phyloP scores from a whole-genome alignment of 1,284 basidiomycete genomes.

The Cryptococcus deneoformans region DNA sequence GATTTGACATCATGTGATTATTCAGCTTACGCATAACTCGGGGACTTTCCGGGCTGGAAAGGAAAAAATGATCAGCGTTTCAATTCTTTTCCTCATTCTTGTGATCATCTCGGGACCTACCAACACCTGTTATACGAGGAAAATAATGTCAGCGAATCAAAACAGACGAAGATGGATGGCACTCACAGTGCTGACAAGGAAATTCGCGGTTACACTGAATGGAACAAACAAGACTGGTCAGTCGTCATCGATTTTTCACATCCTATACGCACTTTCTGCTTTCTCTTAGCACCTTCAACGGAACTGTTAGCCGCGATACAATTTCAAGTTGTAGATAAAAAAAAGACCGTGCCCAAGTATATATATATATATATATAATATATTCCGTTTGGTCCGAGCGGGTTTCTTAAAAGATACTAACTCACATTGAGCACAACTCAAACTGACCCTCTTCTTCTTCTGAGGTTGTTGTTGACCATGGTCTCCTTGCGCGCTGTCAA shows the following conservation, averaged over 20 bases:
- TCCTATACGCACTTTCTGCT: slow-evolving; percentile 39
- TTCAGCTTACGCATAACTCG: slow-evolving; percentile 44
- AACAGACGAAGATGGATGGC: neutral
- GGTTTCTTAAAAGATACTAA: slow-evolving; percentile 1
- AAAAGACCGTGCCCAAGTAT: neutral
- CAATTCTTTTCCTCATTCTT: no score
- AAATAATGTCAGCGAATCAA: slow-evolving; percentile 2
- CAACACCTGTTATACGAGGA: slow-evolving; percentile 18
- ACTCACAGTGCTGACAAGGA: slow-evolving; percentile 51
- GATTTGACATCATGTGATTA: neutral
- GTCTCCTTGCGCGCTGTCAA: slow-evolving; percentile 9
- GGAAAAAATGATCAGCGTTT: neutral
- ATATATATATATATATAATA: no score
- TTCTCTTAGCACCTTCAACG: slow-evolving; percentile 42
- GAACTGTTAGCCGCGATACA: neutral
- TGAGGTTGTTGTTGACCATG: slow-evolving; percentile 5
- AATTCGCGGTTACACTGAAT: slow-evolving; percentile 48
- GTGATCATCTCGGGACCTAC: slow-evolving; percentile 7
- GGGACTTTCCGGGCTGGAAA: slow-evolving; percentile 47
- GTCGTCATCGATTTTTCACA: neutral
- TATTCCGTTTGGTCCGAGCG: neutral
- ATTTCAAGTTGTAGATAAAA: neutral
- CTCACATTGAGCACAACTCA: slow-evolving; percentile 50
- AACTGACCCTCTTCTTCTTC: slow-evolving; percentile 49
- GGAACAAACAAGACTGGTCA: neutral